Evolutionary conservation across 257 asterid genomes (phyloP), one percentile per base, ranked within the genome.

Genomic region (Coffea eugenioides): DNA sequence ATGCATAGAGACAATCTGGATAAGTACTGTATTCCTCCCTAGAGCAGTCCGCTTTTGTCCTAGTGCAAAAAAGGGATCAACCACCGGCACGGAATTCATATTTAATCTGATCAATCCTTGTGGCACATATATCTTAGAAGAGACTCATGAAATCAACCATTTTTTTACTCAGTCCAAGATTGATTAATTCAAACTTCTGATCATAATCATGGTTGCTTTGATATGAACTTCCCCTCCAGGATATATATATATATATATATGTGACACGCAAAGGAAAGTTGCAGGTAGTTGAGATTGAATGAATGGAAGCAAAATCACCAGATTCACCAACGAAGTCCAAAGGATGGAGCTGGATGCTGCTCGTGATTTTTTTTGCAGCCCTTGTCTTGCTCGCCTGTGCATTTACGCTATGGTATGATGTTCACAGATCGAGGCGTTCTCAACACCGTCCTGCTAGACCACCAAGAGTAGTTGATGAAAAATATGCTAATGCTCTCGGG

Each of bases 401-500:
- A 85, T 31, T 88, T 79, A 87, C 86, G 73, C 82, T 92, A 11
- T 69, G 81, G 85, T 79, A 74, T 52, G 75, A 87, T 69, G 78
- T 85, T 54, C 74, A 49, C 15, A 81, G 45, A 12, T 81, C 86
- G 20, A 73, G 54, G 76, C 59, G 64, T 56, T 80, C 80, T 18
- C 83, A 62, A 52, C 80, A 25, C 21, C 75, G 39, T 51, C 43
- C 16, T 3, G 46, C 14, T 74, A 82, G 36, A 61, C 72, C 57
- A 18, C 77, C 83, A 0, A 73, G 57, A 69, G 0, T 59, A 4
- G 13, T 88, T 3, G 82, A 80, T 31, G 77, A 57, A 13, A 83
- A 85, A 83, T 90, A 87, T 71, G 90, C 84, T 41, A 52, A 83
- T 54, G 93, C 94, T 69, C 90, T 90, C 1, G 72, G 71, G 46